Conservation (phyloP, 2,329 filamentous ascomycete genomes). For the Dendryphion nanum region DNA sequence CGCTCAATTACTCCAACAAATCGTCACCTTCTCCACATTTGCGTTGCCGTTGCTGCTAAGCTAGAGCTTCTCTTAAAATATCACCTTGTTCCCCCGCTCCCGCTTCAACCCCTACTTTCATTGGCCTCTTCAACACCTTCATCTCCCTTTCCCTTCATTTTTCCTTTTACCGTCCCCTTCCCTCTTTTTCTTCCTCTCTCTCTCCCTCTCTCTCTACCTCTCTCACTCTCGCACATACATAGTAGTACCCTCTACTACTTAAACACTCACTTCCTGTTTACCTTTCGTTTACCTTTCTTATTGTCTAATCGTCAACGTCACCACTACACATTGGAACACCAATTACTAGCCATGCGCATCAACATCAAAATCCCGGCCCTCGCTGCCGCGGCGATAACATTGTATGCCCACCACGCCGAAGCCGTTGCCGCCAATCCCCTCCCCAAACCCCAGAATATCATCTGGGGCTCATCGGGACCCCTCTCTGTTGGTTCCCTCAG, state of each 20-base stretch:
- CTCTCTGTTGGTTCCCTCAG: constrained; percentile 42
- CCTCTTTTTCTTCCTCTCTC: constrained; percentile 8
- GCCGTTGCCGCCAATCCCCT: constrained; percentile 55
- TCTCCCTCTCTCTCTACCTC: constrained; percentile 1
- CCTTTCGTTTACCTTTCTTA: constrained; percentile 7
- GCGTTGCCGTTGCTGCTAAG: too few relatives aligned
- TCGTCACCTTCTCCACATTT: too few relatives aligned
- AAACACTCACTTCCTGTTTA: neutral
- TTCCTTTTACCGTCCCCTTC: constrained; percentile 2
- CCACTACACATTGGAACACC: neutral
- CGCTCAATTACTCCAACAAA: constrained; percentile 15
- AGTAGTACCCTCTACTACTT: neutral
- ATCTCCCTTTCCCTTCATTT: neutral
- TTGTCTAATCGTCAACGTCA: neutral
- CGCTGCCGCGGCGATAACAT: constrained; percentile 28
- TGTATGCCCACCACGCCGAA: constrained; percentile 38
- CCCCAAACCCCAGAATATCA: constrained; percentile 53
- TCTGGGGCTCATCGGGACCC: constrained; percentile 54
- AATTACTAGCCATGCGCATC: constrained; percentile 25
- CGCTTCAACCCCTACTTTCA: constrained; percentile 8
- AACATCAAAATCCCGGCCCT: constrained; percentile 26
- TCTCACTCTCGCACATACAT: neutral
- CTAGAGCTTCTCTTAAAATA: constrained; percentile 27
- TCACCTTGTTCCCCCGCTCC: constrained; percentile 6
- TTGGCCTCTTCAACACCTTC: neutral